A percentile compares a stretch with the other conserved stretches of the same genome.
Evolutionary conservation across 2,329 filamentous ascomycete species (phyloP).

Genomic region (Chalara sp.): DNA sequence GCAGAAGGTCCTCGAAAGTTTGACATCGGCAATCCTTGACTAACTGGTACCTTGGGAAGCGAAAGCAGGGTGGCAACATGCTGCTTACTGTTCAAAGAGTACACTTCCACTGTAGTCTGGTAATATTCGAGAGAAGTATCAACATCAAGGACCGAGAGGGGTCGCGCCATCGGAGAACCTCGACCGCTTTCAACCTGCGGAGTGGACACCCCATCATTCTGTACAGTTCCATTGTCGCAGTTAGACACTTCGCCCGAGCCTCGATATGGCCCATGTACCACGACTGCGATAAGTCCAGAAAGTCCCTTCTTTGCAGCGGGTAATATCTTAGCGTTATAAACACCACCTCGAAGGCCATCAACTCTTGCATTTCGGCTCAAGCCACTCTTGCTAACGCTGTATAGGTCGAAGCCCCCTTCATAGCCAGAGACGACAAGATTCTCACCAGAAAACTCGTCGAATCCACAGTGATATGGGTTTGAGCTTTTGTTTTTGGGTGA

Average conservation of each 20-base stretch:
- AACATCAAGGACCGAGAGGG: slow-evolving; percentile 27
- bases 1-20: slow-evolving; percentile 63
- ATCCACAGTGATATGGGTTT: slow-evolving; percentile 70
- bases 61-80: slow-evolving; percentile 68
- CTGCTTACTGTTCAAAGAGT: slow-evolving; percentile 71
- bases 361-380: slow-evolving; percentile 64
- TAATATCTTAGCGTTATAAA: slow-evolving; percentile 76
- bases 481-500: slow-evolving; percentile 46
- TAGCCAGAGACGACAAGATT: slow-evolving; percentile 71
- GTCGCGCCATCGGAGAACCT: slow-evolving; percentile 30
- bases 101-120: slow-evolving; percentile 84
- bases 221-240: slow-evolving; percentile 12
- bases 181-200: slow-evolving; percentile 14
- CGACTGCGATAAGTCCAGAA: slow-evolving; percentile 64
- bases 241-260: slow-evolving; percentile 15
- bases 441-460: slow-evolving; percentile 60
- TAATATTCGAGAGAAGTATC: slow-evolving; percentile 49
- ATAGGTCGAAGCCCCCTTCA: slow-evolving; percentile 73
- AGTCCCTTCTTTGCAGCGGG: slow-evolving; percentile 52
- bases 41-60: slow-evolving; percentile 55
- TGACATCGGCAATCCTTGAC: slow-evolving; percentile 50
- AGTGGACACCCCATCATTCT: slow-evolving; percentile 15
- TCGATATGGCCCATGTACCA: slow-evolving; percentile 70
- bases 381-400: slow-evolving; percentile 64
- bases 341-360: slow-evolving; percentile 70